Base-by-base conservation (phyloP, 2,329 filamentous ascomycete genomes). In the Penicillium rolfsii region DNA sequence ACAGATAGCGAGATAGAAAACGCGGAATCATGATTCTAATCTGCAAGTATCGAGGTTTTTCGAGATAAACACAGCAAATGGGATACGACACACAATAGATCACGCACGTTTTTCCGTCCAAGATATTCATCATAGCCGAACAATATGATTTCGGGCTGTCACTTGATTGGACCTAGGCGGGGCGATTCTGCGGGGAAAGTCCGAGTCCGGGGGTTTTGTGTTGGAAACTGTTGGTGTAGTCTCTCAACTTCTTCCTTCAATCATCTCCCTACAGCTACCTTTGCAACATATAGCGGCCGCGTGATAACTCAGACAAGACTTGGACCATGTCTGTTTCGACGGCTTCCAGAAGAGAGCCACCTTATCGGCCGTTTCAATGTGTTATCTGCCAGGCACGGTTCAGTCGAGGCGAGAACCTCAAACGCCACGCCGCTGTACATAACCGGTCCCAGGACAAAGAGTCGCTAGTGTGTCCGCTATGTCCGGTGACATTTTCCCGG, bases 401-500 rank as follows among this genome's bases (percentile, higher is more conserved):
- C 48, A 78, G 76, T 30, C 71, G 76, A 30, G 73, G 78, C 52
- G 76, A 79, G 67, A 78, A 79, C 57, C 74, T 79, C 61, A 79
- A 80, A 62, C 76, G 78, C 52, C 79, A 80, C 71, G 71, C 78
- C 7, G 70, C 72, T 1, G 69, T 79, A 4, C 79, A 80, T 60
- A 69, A 71, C 6, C 71, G 73, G 9, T 74, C 75, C 5, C 64
- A 59, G 14, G 59, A 67, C 14, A 71, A 72, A 33, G 63, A 67
- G 5, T 70, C 72, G 0, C 66, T 79, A 12, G 63, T 73, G 2
- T 80, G 79, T 61, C 66, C 72, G 3, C 69, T 77, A 46, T 80
- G 79, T 63, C 64, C 71, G 36, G 72, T 73, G 1, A 78, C 75
- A 1, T 80, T 81, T 58, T 80, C 79, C 3, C 74, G 78, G 1